Evolutionary conservation across 805 yeast genomes (phyloP).

Genomic region (Groenewaldozyma salmanticensis): DNA sequence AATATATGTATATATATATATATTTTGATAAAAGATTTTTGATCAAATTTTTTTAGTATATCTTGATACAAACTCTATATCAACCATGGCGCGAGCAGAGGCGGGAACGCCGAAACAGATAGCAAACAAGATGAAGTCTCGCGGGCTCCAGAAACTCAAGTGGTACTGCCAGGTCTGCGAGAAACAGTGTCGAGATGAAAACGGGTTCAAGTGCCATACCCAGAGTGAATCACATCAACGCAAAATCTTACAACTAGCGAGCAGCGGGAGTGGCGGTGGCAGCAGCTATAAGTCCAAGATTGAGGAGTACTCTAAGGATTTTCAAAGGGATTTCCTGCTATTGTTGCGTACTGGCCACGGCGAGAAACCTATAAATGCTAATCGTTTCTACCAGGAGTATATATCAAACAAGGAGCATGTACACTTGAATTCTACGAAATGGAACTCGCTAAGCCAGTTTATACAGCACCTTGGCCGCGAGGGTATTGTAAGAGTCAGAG

Average conservation of each 20-base stretch:
- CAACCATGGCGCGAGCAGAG: conserved; percentile 48
- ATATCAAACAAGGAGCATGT: conserved; percentile 75
- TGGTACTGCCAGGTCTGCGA: conserved; percentile 86
- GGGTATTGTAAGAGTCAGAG: conserved; percentile 46
- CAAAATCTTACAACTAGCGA: conserved; percentile 37
- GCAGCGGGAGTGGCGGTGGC: conserved; percentile 11
- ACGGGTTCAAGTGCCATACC: conserved; percentile 89
- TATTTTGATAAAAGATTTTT: too few relatives aligned
- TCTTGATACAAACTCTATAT: too few relatives aligned
- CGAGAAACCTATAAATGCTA: conserved; percentile 67
- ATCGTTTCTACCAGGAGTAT: conserved; percentile 82
- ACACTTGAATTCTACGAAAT: conserved; percentile 84
- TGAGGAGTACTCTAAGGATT: conserved; percentile 48
- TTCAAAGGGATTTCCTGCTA: conserved; percentile 54
- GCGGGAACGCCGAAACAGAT: conserved; percentile 60
- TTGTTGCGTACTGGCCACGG: conserved; percentile 66
- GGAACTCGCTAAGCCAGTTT: conserved; percentile 63
- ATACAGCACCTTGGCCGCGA: conserved; percentile 47
- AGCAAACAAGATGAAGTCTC: conserved; percentile 66
- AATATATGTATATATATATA: too few relatives aligned
- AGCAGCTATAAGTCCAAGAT: conserved; percentile 36
- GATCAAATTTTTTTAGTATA: not conserved
- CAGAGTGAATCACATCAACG: conserved; percentile 68
- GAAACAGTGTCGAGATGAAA: conserved; percentile 92
- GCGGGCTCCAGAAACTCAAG: conserved; percentile 75